Evolutionary conservation across 106 monocot genomes (phyloP).

Genomic region (Acorus gramineus): DNA sequence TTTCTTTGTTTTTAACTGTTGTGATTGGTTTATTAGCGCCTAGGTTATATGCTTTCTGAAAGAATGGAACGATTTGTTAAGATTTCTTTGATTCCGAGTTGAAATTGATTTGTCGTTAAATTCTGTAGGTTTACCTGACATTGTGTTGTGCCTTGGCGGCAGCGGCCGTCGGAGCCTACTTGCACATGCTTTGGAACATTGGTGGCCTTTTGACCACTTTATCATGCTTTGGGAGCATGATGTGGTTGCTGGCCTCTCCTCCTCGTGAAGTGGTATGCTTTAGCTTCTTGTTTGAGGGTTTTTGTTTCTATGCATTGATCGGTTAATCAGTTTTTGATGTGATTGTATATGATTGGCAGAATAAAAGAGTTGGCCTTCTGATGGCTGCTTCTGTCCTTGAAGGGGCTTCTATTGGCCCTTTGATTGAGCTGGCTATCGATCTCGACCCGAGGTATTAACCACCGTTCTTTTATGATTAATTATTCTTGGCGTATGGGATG

Average conservation of each 20-base stretch:
- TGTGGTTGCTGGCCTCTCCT: slow-evolving; percentile 20
- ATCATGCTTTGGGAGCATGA: slow-evolving; percentile 5
- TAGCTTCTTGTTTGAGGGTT: no score
- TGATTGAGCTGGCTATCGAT: slow-evolving; percentile 50
- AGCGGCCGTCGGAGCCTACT: slow-evolving; percentile 18
- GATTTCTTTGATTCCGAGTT: neutral
- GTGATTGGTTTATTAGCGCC: no score
- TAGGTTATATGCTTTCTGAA: no score
- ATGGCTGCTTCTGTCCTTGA: slow-evolving; percentile 53
- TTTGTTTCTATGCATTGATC: neutral
- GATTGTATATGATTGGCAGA: neutral
- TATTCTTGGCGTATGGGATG: no score
- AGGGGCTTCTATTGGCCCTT: slow-evolving; percentile 72
- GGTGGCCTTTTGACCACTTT: slow-evolving; percentile 21
- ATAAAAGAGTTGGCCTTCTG: slow-evolving; percentile 29
- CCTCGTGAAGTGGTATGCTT: slow-evolving; percentile 9
- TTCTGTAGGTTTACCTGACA: slow-evolving; percentile 28
- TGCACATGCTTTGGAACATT: slow-evolving; percentile 25
- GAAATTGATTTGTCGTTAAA: neutral
- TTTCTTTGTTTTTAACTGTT: no score
- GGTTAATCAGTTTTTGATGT: neutral
- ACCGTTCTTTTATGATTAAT: neutral
- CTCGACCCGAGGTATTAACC: slow-evolving; percentile 55
- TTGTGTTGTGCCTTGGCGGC: slow-evolving; percentile 14
- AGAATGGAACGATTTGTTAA: no score